These are phyloP conservation scores for Zymoseptoria crescenta DNA, from an alignment of 2,329 filamentous ascomycete genomes.

Conservation along the genomic window DNA sequence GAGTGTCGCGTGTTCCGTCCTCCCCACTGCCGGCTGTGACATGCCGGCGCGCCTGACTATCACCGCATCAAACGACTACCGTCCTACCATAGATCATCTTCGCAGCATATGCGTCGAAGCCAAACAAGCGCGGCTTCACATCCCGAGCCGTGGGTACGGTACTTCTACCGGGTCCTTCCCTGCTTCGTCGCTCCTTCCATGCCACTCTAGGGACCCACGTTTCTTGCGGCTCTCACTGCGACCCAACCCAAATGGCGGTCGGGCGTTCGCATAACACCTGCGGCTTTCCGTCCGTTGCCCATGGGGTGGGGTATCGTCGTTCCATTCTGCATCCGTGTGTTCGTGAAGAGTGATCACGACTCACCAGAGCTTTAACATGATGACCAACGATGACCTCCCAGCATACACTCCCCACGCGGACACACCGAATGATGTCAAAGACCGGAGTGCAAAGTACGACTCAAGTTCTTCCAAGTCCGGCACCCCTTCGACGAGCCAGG, in stretches of 20 bases:
- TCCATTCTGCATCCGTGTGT: not conserved
- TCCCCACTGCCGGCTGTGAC: not conserved
- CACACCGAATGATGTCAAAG: not conserved
- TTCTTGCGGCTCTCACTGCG: not conserved
- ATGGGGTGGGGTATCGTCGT: not conserved
- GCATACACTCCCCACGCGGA: not conserved
- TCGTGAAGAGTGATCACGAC: not conserved
- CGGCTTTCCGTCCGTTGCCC: not conserved
- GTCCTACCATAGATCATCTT: not conserved
- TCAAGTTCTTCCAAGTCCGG: not conserved
- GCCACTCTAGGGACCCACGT: not conserved
- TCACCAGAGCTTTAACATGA: not conserved
- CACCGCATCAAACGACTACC: not conserved
- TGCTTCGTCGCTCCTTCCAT: not conserved
- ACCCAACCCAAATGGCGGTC: not conserved
- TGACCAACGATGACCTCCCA: not conserved
- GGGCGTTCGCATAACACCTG: not conserved
- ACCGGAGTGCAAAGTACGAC: not conserved
- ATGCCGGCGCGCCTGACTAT: not conserved
- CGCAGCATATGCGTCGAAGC: not conserved
- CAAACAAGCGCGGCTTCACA: not conserved
- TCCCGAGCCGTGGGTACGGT: not conserved
- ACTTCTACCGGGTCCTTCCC: not conserved
- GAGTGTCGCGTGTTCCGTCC: not conserved
- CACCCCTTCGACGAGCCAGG: not conserved